phyloP scores from a whole-genome alignment of 2,329 filamentous ascomycete species.

The Colletotrichum lentis region DNA sequence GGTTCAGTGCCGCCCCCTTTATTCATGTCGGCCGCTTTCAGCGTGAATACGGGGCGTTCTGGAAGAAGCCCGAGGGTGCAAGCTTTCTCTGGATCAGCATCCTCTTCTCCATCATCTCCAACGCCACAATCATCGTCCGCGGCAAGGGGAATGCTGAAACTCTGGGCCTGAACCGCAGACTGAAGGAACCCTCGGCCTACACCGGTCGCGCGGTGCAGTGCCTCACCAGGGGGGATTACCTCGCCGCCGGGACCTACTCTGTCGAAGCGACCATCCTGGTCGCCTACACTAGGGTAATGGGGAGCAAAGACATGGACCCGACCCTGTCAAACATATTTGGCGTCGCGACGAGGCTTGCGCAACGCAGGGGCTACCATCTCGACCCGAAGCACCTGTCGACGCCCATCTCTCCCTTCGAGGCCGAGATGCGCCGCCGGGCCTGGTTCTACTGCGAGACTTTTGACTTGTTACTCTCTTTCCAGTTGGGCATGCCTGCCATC shows the following conservation, averaged over 20 bases:
- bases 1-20: constrained; percentile 50
- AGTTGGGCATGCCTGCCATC: constrained; percentile 62
- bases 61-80: constrained; percentile 50
- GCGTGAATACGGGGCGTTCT: constrained; percentile 58
- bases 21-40: constrained; percentile 57
- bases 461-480: constrained; percentile 59
- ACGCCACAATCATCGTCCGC: constrained; percentile 50
- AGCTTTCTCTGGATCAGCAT: constrained; percentile 61
- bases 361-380: constrained; percentile 62
- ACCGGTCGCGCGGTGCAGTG: constrained; percentile 54
- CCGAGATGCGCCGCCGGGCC: constrained; percentile 59
- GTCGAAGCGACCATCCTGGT: constrained; percentile 61
- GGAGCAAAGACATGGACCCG: constrained; percentile 53
- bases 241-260: constrained; percentile 54
- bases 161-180: constrained; percentile 39
- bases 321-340: constrained; percentile 59
- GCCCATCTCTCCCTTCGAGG: constrained; percentile 57
- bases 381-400: constrained; percentile 53
- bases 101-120: constrained; percentile 57
- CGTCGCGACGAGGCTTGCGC: constrained; percentile 57
- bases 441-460: constrained; percentile 59
- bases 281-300: constrained; percentile 53
- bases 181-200: constrained; percentile 45
- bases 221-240: constrained; percentile 58
- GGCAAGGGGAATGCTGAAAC: constrained; percentile 43